Conservation (phyloP, 192 early-diverging fungal genomes). For the Podila epicladia region DNA sequence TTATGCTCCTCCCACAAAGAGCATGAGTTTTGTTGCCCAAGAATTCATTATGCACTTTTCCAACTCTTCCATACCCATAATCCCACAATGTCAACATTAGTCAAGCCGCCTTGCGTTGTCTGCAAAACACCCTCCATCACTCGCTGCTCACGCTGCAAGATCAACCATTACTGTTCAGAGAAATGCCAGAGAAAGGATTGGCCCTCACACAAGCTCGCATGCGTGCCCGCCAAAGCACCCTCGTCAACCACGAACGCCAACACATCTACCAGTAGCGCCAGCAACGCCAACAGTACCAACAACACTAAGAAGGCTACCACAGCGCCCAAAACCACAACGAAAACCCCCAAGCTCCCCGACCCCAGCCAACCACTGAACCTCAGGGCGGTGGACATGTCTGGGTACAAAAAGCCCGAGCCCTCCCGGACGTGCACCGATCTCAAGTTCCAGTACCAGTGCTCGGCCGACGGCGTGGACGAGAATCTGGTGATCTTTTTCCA, state of each 20-base stretch:
- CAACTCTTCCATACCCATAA: neutral
- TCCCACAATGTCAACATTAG: neutral
- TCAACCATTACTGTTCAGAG: conserved; percentile 41
- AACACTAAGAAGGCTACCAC: neutral
- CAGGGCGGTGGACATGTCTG: neutral
- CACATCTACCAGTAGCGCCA: neutral
- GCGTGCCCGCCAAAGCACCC: conserved; percentile 14
- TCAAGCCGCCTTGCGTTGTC: conserved; percentile 34
- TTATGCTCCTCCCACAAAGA: neutral
- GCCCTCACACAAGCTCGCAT: conserved; percentile 44
- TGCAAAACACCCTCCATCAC: conserved; percentile 40
- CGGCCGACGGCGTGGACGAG: conserved; percentile 61
- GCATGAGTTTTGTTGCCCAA: neutral
- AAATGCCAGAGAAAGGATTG: conserved; percentile 45
- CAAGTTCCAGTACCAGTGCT: conserved; percentile 56
- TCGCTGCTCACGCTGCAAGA: conserved; percentile 43
- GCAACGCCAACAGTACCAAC: neutral
- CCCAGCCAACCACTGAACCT: conserved; percentile 23
- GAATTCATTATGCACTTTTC: too few relatives aligned
- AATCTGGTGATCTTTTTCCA: conserved; percentile 80
- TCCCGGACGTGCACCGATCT: conserved; percentile 23
- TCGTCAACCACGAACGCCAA: neutral
- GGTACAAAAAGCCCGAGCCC: conserved; percentile 16
- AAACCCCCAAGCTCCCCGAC: conserved; percentile 16
- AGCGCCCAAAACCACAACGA: neutral